Conservation (phyloP, 2,329 filamentous ascomycete genomes). For the Macrophomina tecta region DNA sequence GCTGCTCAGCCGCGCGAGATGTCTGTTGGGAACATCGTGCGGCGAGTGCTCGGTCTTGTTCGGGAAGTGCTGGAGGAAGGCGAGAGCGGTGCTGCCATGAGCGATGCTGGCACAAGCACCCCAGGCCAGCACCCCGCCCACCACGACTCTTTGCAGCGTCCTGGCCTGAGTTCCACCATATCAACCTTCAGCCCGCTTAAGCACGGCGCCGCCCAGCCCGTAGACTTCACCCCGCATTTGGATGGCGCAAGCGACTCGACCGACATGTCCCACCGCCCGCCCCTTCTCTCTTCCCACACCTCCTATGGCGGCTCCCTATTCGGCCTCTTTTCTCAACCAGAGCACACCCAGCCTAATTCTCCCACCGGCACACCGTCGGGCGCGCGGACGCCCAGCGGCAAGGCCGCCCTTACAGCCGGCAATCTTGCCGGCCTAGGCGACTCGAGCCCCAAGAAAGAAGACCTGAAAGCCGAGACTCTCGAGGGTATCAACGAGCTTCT, state of each 20-base stretch:
- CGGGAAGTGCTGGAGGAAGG: conserved; percentile 88
- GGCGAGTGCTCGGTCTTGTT: conserved; percentile 86
- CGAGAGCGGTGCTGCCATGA: conserved; percentile 65
- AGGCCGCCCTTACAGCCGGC: conserved; percentile 40
- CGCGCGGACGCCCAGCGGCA: conserved; percentile 57
- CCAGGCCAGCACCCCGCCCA: conserved; percentile 47
- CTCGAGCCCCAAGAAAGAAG: conserved; percentile 47
- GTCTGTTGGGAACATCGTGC: conserved; percentile 91
- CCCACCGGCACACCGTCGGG: conserved; percentile 51
- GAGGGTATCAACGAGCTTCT: conserved; percentile 95
- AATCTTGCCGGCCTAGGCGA: conserved; percentile 47
- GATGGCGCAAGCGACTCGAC: conserved; percentile 45
- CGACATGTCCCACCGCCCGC: conserved; percentile 59
- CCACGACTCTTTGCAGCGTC: conserved; percentile 45
- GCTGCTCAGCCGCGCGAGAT: conserved; percentile 88
- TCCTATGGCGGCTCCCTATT: conserved; percentile 83
- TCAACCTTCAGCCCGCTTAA: conserved; percentile 56
- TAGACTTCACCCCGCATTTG: conserved; percentile 37
- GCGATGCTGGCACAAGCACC: conserved; percentile 64
- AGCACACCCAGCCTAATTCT: conserved; percentile 52
- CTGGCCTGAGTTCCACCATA: conserved; percentile 48
- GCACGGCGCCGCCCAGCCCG: conserved; percentile 47
- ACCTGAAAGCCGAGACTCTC: conserved; percentile 87
- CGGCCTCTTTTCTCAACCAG: conserved; percentile 78
- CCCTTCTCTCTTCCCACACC: conserved; percentile 66